Evolutionary conservation across 306 rosid genomes (phyloP).

Genomic region (Medicago ruthenica): DNA sequence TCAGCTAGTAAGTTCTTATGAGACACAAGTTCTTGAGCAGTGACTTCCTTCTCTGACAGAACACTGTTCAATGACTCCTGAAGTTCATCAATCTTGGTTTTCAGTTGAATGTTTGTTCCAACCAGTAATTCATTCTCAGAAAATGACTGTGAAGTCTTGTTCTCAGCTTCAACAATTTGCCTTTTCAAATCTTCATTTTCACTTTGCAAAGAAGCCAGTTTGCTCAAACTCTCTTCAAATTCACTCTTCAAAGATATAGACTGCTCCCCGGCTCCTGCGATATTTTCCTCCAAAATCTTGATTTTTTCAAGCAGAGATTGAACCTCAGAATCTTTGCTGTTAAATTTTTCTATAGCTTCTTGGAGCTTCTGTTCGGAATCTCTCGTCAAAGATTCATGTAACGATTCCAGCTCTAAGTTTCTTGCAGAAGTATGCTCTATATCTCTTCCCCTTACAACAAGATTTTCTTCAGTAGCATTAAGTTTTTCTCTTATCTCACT

Average conservation of each 20-base stretch:
- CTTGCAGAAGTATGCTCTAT: conserved; percentile 59
- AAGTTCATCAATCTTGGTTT: conserved; percentile 80
- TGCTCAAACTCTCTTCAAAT: conserved; percentile 60
- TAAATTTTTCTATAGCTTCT: conserved; percentile 64
- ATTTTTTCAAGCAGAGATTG: conserved; percentile 75
- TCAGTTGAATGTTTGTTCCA: conserved; percentile 78
- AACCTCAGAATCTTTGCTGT: conserved; percentile 70
- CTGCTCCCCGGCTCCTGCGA: conserved; percentile 53
- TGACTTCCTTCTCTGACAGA: conserved; percentile 69
- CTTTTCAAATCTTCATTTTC: conserved; percentile 70
- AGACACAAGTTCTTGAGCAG: conserved; percentile 62
- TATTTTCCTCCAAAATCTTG: conserved; percentile 63
- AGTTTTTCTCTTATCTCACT: conserved; percentile 64
- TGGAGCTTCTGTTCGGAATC: conserved; percentile 79
- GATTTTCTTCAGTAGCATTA: conserved; percentile 70
- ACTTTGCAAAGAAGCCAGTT: conserved; percentile 61
- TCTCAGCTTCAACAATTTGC: conserved; percentile 61
- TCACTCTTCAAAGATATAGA: conserved; percentile 59
- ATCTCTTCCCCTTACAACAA: conserved; percentile 56
- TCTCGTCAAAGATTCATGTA: conserved; percentile 68
- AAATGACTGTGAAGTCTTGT: conserved; percentile 63
- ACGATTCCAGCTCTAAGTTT: conserved; percentile 67
- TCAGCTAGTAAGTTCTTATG: conserved; percentile 70
- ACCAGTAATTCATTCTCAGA: conserved; percentile 80
- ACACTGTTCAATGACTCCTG: conserved; percentile 65